Base-by-base conservation (phyloP, 768 basidiomycete genomes). In the Leucosporidium creatinivorum region DNA sequence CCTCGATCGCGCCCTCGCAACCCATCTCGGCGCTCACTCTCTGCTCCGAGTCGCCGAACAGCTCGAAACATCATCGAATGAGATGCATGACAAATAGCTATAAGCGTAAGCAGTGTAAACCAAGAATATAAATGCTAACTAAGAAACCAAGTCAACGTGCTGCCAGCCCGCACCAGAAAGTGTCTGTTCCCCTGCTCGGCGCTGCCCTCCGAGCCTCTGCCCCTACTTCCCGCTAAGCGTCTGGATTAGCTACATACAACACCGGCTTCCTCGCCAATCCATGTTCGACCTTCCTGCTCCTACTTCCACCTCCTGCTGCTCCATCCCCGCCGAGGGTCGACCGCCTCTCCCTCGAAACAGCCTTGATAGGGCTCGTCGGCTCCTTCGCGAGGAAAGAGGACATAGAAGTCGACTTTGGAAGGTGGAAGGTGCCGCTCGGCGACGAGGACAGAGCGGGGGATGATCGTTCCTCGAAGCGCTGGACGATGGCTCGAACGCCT, bases 171-270 rank as follows among this genome's bases (percentile, higher is more conserved):
- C 39, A 44, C 39, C 39, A 44, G 39, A 44, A 44, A 44, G 39
- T 44, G 39, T 44, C 39, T 44, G 13, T 44, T 44, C 39, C 39
- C 39, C 33, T 33, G 33, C 39, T 44, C 39, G 39, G 39, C 39
- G 39, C 39, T 44, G 8, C 15, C 39, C 15, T 12, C 33, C 33
- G 5, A 5, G 6, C 33, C 12, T 12, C 6, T 12, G 5, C 33
- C 39, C 39, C 15, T 44, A 6, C 39, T 44, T 10, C 39, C 39
- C 8, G 15, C 39, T 44, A 44, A 2, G 39, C 66, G 23, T 67
- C 61, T 23, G 69, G 69, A 25, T 70, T 70, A 25, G 69, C 66
- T 4, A 70, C 51, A 47, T 65, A 70, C 8, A 70, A 65, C 60
- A 31, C 25, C n/a, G 62, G 69, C 52, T 70, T 70, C 60, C 51